Evolutionary conservation across 1,139 yeast species (phyloP).

Genomic region (Protomyces pachydermus): DNA sequence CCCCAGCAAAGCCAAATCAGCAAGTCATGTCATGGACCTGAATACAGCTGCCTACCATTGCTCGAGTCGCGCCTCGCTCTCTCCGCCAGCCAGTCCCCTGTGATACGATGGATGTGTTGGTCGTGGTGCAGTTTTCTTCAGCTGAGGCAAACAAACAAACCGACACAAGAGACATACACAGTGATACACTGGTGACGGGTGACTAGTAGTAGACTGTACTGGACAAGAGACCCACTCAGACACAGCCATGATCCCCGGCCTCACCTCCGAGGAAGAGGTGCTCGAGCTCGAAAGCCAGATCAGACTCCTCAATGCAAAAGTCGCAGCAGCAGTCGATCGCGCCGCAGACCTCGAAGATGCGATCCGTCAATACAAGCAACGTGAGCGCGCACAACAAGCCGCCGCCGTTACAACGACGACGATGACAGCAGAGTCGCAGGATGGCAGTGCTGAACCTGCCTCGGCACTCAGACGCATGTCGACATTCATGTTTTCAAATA

Average conservation of each 20-base stretch:
- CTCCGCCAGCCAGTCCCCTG: too few relatives aligned
- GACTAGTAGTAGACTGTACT: too few relatives aligned
- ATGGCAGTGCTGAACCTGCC: not conserved
- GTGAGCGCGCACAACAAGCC: conserved; percentile 10
- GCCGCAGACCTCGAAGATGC: conserved; percentile 23
- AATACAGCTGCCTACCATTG: too few relatives aligned
- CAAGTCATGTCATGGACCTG: too few relatives aligned
- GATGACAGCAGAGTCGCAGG: too few relatives aligned
- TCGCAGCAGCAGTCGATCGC: conserved; percentile 23
- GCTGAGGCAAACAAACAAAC: too few relatives aligned
- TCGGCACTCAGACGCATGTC: not conserved
- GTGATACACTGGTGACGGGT: too few relatives aligned
- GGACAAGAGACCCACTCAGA: not conserved
- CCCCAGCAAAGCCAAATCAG: too few relatives aligned
- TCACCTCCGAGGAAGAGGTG: conserved; percentile 1
- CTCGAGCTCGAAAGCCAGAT: conserved; percentile 20
- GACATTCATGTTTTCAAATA: not conserved
- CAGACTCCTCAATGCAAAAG: conserved; percentile 11
- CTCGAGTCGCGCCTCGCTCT: too few relatives aligned
- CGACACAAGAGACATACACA: too few relatives aligned
- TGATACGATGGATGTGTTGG: too few relatives aligned
- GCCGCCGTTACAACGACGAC: not conserved
- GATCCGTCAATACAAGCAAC: conserved; percentile 7
- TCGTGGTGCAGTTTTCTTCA: too few relatives aligned
- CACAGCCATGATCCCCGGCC: not conserved